Conservation (phyloP, 495 filamentous ascomycete species). For the Eremomyces bilateralis region DNA sequence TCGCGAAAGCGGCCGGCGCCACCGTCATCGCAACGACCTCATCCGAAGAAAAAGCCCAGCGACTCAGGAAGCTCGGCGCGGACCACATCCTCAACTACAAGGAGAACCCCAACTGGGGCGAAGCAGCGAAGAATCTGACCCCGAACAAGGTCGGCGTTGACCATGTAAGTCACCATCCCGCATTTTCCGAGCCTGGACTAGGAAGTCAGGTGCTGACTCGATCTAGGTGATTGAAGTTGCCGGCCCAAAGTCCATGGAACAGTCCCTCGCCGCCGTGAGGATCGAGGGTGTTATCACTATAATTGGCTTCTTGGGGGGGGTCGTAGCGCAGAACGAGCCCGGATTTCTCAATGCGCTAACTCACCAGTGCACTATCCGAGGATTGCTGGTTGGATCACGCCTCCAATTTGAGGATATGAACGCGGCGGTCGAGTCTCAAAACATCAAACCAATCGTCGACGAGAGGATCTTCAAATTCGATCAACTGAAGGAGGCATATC, state of each 20-base stretch:
- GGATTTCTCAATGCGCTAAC: slow-evolving; percentile 14
- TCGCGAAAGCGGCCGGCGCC: slow-evolving; percentile 67
- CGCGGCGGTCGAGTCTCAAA: background rate
- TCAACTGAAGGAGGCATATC: slow-evolving; percentile 21
- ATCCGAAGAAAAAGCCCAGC: slow-evolving; percentile 37
- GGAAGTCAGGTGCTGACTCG: too few relatives aligned
- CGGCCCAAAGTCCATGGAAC: background rate
- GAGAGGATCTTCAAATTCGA: slow-evolving; percentile 19
- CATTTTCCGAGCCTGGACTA: too few relatives aligned
- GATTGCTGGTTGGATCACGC: slow-evolving; percentile 17
- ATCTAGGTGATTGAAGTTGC: background rate
- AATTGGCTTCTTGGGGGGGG: slow-evolving; percentile 21
- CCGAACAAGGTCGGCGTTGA: slow-evolving; percentile 37
- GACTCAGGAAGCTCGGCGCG: slow-evolving; percentile 49
- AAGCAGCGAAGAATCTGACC: slow-evolving; percentile 46
- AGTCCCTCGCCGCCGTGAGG: slow-evolving; percentile 17
- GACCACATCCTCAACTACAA: slow-evolving; percentile 66
- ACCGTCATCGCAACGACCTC: slow-evolving; percentile 67
- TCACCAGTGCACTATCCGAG: slow-evolving; percentile 19
- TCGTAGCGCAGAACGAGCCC: slow-evolving; percentile 14
- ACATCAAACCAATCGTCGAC: slow-evolving; percentile 16
- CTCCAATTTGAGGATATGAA: slow-evolving; percentile 18
- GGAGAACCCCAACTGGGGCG: slow-evolving; percentile 49
- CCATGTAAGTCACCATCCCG: too few relatives aligned
- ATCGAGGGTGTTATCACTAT: slow-evolving; percentile 24